Conservation (phyloP, 257 asterid species). For the Nyctanthes arbortristis region DNA sequence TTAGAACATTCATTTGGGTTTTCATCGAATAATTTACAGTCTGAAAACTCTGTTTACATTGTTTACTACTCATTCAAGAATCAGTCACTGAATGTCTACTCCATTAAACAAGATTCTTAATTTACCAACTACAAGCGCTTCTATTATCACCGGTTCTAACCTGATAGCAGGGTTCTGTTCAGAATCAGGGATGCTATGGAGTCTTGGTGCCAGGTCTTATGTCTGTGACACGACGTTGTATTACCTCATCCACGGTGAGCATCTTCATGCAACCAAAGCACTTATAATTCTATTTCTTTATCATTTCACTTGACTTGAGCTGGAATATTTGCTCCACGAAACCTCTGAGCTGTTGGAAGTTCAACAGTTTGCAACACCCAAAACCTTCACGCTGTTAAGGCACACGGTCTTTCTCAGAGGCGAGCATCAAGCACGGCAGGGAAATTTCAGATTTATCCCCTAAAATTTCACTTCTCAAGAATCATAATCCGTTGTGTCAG, state of each 20-base stretch:
- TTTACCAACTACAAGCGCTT: neutral
- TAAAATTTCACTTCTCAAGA: conserved; percentile 20
- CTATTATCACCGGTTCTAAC: neutral
- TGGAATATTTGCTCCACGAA: conserved; percentile 8
- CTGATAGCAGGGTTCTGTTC: neutral
- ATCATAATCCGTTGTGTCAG: conserved; percentile 40
- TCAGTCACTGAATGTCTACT: neutral
- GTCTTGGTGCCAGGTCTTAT: neutral
- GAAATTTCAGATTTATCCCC: conserved; percentile 2
- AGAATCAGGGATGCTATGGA: neutral
- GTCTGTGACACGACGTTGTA: conserved; percentile 11
- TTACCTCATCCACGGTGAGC: neutral
- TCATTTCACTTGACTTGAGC: conserved; percentile 17
- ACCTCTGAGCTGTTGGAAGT: conserved; percentile 23
- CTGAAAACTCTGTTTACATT: too few relatives aligned
- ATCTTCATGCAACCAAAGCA: neutral
- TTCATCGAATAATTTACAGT: too few relatives aligned
- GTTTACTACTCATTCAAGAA: too few relatives aligned
- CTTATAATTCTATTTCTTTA: neutral
- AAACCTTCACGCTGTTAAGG: neutral
- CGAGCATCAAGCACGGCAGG: conserved; percentile 2
- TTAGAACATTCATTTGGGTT: too few relatives aligned
- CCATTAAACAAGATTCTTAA: neutral
- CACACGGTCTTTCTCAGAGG: conserved; percentile 3
- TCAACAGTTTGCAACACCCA: neutral